Evolutionary conservation across 495 filamentous ascomycete genomes (phyloP), one percentile per base, ranked within the genome.

Genomic region (Clavariopsis aquatica): DNA sequence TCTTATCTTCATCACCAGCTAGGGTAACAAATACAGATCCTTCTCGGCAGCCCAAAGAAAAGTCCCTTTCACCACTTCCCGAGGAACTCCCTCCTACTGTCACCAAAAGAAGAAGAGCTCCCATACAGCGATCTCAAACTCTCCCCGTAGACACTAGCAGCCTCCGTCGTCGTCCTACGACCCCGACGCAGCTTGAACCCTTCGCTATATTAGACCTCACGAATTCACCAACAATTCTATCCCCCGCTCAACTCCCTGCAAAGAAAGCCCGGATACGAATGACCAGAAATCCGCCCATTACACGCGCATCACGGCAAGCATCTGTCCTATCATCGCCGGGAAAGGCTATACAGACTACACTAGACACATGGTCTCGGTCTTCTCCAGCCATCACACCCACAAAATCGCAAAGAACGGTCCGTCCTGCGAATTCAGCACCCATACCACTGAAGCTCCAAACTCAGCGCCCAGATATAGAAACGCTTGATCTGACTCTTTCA

Each of bases 401-500:
- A 49, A 52, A 72, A 68, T 13, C 24, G 12, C 15, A 26, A 51
- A 45, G 29, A 15, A 19, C 23, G 15, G 22, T 22, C 0, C 26
- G 22, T 9, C 15, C 52, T 8, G 0, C 49, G 9, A 52, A 3
- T 15, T 2, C 26, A 34, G 55, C 54, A n/a, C 45, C 58, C 2
- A n/a, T 62, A 6, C 53, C 43, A 10, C 9, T 47, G 3, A 41
- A 52, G 28, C 51, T 31, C 1, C 9, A 29, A n/a, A 20, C 53
- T 27, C 49, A 60, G 20, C 45, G 10, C 27, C 49, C 1, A 12
- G 17, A 52, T 13, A 45, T 62, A 17, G 69, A 60, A 6, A 57
- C 64, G 13, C 41, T 70, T 10, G 60, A 69, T 43, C 49, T 75
- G 0, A 68, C 66, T n/a, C 55, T 64, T 1, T 72, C 66, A 22